These are phyloP conservation scores for Trametopsis cervina DNA, from an alignment of 768 basidiomycete species.

Conservation along the genomic window DNA sequence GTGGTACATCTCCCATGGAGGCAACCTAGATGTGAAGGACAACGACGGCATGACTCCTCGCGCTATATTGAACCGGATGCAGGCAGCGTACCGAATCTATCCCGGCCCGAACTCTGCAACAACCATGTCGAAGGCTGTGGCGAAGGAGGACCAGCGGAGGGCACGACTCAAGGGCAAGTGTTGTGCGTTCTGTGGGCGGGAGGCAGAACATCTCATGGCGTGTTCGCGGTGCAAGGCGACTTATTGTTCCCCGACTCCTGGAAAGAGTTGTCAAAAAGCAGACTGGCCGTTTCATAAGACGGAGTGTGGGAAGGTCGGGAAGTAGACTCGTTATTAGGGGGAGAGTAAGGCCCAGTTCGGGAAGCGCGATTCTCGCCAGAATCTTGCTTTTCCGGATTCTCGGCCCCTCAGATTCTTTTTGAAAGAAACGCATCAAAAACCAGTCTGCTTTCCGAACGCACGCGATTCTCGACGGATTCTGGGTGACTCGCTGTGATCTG, in stretches of 20 bases:
- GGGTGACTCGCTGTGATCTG: too few species aligned
- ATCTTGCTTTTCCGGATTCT: too few species aligned
- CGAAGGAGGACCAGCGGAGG: conserved; percentile 28
- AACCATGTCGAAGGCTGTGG: conserved; percentile 16
- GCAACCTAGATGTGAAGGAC: conserved; percentile 30
- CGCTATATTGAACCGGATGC: conserved; percentile 10
- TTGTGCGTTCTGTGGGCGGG: conserved; percentile 31
- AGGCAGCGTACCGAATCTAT: background rate
- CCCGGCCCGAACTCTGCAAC: background rate
- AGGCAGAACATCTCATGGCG: conserved; percentile 18
- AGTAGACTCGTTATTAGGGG: too few species aligned
- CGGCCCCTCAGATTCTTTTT: too few species aligned
- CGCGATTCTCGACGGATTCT: too few species aligned
- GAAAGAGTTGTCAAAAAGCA: conserved; percentile 28
- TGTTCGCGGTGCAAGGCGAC: conserved; percentile 29
- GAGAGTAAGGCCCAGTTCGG: too few species aligned
- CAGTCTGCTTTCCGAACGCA: too few species aligned
- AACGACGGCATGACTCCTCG: conserved; percentile 30
- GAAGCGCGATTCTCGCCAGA: too few species aligned
- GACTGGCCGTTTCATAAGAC: conserved; percentile 38
- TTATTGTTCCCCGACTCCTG: conserved; percentile 26
- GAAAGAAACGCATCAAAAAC: too few species aligned
- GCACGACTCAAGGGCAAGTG: conserved; percentile 19
- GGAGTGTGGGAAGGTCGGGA: conserved; percentile 18
- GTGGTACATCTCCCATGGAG: conserved; percentile 38